phyloP scores from a whole-genome alignment of 108 stramenopile genomes.

The Skeletonema marinoi region DNA sequence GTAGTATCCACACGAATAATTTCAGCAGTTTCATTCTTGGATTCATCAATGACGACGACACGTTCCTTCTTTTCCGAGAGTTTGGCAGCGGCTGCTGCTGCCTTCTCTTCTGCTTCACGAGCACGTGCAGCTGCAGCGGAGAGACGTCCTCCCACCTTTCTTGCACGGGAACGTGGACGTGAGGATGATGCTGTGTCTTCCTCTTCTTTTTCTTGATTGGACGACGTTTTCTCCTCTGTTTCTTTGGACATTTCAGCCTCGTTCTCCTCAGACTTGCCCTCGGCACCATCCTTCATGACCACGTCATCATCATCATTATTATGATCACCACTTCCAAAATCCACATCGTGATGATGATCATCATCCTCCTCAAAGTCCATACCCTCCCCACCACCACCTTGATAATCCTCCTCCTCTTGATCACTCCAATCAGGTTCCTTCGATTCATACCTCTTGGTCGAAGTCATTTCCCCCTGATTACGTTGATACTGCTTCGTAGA shows the following conservation, averaged over 20 bases:
- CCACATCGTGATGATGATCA: constrained; percentile 1
- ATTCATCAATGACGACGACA: constrained; percentile 1
- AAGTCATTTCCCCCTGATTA: constrained; percentile 6
- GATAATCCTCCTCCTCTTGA: constrained; percentile 13
- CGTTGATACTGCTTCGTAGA: not conserved
- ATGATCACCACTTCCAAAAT: constrained; percentile 25
- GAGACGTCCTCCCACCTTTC: constrained; percentile 18
- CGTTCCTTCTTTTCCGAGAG: constrained; percentile 10
- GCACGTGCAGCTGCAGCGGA: constrained; percentile 21
- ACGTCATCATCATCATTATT: constrained; percentile 43
- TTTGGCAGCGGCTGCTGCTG: constrained; percentile 4
- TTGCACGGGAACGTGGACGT: not conserved
- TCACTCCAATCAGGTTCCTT: constrained; percentile 10
- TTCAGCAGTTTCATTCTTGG: constrained; percentile 4
- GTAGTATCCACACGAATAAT: constrained; percentile 46
- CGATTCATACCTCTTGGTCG: constrained; percentile 15
- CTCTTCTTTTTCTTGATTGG: constrained; percentile 6
- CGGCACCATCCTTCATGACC: constrained; percentile 12
- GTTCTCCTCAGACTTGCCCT: not conserved
- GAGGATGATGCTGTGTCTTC: not conserved
- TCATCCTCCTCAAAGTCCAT: constrained; percentile 1
- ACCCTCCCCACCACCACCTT: constrained; percentile 26
- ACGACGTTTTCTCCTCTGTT: not conserved
- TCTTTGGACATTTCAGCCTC: not conserved
- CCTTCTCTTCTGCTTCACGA: constrained; percentile 26